Evolutionary conservation across 192 early-diverging fungal species (phyloP).

Genomic region (Glomus cerebriforme): DNA sequence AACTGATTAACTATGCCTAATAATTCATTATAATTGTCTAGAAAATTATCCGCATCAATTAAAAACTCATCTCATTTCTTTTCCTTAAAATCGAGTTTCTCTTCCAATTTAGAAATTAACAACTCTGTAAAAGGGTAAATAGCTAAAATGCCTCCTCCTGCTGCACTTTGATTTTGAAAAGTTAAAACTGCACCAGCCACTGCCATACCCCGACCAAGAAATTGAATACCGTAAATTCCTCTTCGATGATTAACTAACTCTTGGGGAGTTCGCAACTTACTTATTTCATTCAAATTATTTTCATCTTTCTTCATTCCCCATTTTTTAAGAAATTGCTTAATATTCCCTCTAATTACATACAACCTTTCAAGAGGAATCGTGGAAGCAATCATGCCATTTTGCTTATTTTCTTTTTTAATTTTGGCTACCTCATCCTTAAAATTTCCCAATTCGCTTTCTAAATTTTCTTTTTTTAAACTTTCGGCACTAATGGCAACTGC

Average conservation of each 20-base stretch:
- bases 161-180: no score
- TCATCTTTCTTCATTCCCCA: neutral
- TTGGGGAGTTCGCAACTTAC: no score
- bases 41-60: neutral
- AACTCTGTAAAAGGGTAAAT: neutral
- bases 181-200: no score
- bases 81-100: neutral
- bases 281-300: neutral
- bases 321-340: neutral
- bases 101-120: neutral
- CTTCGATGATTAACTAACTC: neutral
- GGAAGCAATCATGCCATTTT: neutral
- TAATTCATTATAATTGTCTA: constrained; percentile 18
- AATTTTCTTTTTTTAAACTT: no score
- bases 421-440: no score
- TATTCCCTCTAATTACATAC: neutral
- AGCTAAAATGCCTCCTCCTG: no score
- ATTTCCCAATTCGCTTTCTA: no score
- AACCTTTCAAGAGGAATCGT: neutral
- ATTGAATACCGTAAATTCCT: neutral
- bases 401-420: no score
- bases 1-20: neutral
- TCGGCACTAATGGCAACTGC: no score
- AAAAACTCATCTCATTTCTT: constrained; percentile 7
- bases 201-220: no score